Evolutionary conservation across 805 yeast species (phyloP).

Genomic region (Wickerhamomyces bisporus): DNA sequence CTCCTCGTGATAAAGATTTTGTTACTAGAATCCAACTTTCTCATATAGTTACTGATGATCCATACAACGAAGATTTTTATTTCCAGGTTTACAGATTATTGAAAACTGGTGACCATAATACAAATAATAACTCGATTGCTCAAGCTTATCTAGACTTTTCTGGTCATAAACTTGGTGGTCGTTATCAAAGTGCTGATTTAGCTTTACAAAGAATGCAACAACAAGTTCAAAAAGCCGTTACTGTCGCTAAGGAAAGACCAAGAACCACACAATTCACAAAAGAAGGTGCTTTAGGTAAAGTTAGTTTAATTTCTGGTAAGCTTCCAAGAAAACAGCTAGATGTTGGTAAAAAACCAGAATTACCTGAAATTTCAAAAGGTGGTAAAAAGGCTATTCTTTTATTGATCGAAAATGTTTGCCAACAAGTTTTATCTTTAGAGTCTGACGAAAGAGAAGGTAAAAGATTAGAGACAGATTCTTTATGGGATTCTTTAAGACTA

Average conservation of each 20-base stretch:
- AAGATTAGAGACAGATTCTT: slow-evolving; percentile 38
- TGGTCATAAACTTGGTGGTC: slow-evolving; percentile 86
- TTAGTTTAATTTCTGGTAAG: slow-evolving; percentile 71
- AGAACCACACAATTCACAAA: slow-evolving; percentile 56
- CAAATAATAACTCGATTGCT: slow-evolving; percentile 75
- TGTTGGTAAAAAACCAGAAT: slow-evolving; percentile 45
- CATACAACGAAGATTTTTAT: slow-evolving; percentile 94
- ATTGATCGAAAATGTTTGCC: slow-evolving; percentile 73
- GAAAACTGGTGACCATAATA: slow-evolving; percentile 43
- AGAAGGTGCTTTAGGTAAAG: slow-evolving; percentile 89
- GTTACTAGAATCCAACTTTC: slow-evolving; percentile 92
- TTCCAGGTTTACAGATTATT: slow-evolving; percentile 85
- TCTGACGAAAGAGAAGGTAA: slow-evolving; percentile 59
- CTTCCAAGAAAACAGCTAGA: slow-evolving; percentile 86
- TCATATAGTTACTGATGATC: slow-evolving; percentile 95
- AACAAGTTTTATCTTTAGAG: slow-evolving; percentile 73
- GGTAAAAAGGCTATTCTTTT: slow-evolving; percentile 52
- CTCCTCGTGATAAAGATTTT: slow-evolving; percentile 93
- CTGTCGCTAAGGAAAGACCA: slow-evolving; percentile 87
- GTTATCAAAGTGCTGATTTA: slow-evolving; percentile 77
- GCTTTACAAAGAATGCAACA: slow-evolving; percentile 97
- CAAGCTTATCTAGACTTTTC: slow-evolving; percentile 88
- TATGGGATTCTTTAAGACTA: slow-evolving; percentile 78
- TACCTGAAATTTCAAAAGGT: slow-evolving; percentile 23
- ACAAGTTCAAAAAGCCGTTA: slow-evolving; percentile 94